Base-by-base conservation (phyloP, 148 eudicot genomes). In the Nyssa sinensis region DNA sequence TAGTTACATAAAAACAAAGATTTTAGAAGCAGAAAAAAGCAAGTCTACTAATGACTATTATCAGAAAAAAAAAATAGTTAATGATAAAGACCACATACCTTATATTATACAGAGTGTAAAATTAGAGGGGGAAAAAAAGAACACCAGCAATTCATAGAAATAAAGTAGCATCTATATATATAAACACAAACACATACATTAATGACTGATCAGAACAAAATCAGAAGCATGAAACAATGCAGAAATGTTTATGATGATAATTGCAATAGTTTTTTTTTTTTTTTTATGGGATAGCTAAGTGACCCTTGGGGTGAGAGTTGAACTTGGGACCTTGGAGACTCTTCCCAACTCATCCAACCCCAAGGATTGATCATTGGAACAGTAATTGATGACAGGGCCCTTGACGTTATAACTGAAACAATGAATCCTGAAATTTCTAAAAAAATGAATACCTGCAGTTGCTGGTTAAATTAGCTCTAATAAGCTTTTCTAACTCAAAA, bases 41-140 rank as follows among this genome's bases (percentile, higher is more conserved):
- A 23, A 7, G 59, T 55, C 23, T 2, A 55, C 21, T n/a, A n/a
- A 55, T 21, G 7, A 55, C 0, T 55, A 21, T n/a, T 55, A 70
- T 55, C 27, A 29, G 28, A 33, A 69, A 13, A n/a, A n/a, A n/a
- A n/a, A n/a, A n/a, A n/a, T n/a, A 68, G 80, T 75, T 28, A 30
- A 27, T 71, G 63, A 53, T 19, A 53, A 30, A 69, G 19, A 19
- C 4, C 59, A 55, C 23, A 19, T 21, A 55, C 2, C 59, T 11
- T 53, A 5, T n/a, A n/a, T n/a, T n/a, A n/a, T n/a, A n/a, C n/a
- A n/a, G n/a, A n/a, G n/a, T n/a, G n/a, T n/a, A n/a, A n/a, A n/a
- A n/a, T 19, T 55, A 44, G 27, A 29, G 10, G 25, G 39, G 17
- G 8, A 11, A 3, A 55, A 3, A 55, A 11, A 44, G 51, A 11